Evolutionary conservation across 805 yeast species (phyloP), one percentile per base, ranked within the genome.

Genomic region (Cyberlindnera galapagoensis): DNA sequence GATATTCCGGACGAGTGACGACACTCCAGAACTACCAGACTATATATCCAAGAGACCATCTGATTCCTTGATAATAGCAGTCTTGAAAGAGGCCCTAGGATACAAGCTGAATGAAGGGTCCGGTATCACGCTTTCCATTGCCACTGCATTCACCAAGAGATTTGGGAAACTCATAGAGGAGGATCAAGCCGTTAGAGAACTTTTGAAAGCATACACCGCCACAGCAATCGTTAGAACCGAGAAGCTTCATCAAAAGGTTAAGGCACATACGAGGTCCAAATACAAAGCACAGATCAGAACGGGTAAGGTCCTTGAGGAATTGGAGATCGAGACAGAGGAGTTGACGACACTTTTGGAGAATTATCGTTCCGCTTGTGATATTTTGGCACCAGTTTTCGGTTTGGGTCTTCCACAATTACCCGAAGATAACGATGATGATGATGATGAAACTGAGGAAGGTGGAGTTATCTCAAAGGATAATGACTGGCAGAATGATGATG

Each of bases 401-500:
- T 14, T 71, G 3, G 59, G 57, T 1, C 38, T 57, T 17, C 75
- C 76, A 4, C 45, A 40, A 2, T 39, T 64, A 2, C 53, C 56
- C 4, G 53, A 46, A 2, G 54, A 55, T 6, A 54, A 43, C 3
- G 52, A 41, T 4, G 44, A 39, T 3, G 59, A 48, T 2, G 51
- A 45, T 7, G 28, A 43, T 4, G 47, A 43, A 10, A 45, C 48
- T 6, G 53, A 47, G 14, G 52, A 48, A 3, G 34, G 49, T 2
- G 47, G 47, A 10, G 49, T 53, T 19, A 52, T 60, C 4, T 46
- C 54, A n/a, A 54, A 53, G 23, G 36, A 44, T 5, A 40, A 44
- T 17, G 42, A 69, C 3, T 85, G 94, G 94, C 82, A 73, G 24
- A 76, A 68, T 35, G 74, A 74, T 12, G 79, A 76, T 19, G 76